A percentile compares a stretch with the other conserved stretches of the same genome.
Conservation (phyloP, 2,329 filamentous ascomycete species). For the Aspergillus luchuensis region DNA sequence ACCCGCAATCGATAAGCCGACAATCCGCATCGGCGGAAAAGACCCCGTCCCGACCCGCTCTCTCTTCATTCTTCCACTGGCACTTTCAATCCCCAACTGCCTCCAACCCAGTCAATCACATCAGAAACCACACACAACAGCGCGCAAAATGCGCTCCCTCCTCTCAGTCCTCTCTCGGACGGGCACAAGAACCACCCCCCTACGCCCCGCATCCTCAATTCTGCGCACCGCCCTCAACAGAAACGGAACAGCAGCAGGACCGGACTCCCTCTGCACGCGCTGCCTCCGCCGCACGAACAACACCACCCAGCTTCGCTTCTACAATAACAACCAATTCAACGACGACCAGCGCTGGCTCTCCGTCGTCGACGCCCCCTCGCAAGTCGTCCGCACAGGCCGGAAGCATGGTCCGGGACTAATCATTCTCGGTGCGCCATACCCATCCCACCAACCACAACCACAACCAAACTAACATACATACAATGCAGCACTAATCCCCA, state of each 20-base stretch:
- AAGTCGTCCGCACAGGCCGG: constrained; percentile 72
- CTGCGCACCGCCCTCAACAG: constrained; percentile 22
- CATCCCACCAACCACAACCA: neutral
- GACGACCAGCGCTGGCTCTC: constrained; percentile 81
- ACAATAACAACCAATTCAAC: constrained; percentile 50
- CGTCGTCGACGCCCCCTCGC: constrained; percentile 81
- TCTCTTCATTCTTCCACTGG: neutral
- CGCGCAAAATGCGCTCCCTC: constrained; percentile 30
- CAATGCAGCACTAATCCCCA: constrained; percentile 74
- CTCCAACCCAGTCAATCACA: too few species aligned
- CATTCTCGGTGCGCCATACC: constrained; percentile 62
- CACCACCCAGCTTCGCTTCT: constrained; percentile 38
- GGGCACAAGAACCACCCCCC: constrained; percentile 18
- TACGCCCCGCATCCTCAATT: constrained; percentile 22
- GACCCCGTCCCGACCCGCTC: neutral
- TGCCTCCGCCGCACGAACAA: constrained; percentile 32
- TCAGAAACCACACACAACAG: neutral
- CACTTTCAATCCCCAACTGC: too few species aligned
- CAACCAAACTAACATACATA: constrained; percentile 10
- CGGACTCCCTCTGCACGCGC: constrained; percentile 38
- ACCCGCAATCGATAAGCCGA: neutral
- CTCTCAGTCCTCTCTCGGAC: constrained; percentile 31
- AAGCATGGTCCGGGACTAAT: constrained; percentile 79
- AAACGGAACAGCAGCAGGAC: constrained; percentile 11
- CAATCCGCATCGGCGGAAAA: neutral